Percentiles rank a stretch among this genome's conserved stretches.
Evolutionary conservation across 192 early-diverging fungal species (phyloP).

Genomic region (Pilaira anomala): DNA sequence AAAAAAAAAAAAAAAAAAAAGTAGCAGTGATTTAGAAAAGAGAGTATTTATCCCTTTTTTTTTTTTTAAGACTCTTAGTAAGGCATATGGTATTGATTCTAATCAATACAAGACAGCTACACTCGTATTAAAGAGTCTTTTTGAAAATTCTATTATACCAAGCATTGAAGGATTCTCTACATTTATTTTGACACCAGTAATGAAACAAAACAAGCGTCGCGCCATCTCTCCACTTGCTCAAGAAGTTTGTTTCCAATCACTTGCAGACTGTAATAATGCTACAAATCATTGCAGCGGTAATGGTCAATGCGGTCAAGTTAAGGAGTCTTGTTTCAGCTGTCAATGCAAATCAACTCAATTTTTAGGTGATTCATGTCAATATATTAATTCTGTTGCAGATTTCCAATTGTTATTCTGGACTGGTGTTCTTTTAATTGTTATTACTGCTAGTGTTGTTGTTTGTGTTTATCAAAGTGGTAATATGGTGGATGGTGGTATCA

Average conservation of each 20-base stretch:
- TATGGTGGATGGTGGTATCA: conserved; percentile 12
- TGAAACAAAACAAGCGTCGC: conserved; percentile 14
- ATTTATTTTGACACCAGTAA: conserved; percentile 21
- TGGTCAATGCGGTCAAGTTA: conserved; percentile 11
- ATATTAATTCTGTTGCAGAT: conserved; percentile 20
- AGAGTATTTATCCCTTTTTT: background rate
- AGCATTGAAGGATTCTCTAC: conserved; percentile 14
- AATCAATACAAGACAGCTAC: conserved; percentile 14
- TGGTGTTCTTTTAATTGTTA: conserved; percentile 20
- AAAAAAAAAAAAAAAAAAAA: background rate
- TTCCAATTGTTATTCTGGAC: conserved; percentile 41
- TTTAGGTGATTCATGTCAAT: conserved; percentile 23
- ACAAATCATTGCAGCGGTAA: conserved; percentile 15
- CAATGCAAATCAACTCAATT: conserved; percentile 9
- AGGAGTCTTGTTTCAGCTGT: conserved; percentile 25
- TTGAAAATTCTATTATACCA: conserved; percentile 22
- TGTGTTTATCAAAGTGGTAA: conserved; percentile 25
- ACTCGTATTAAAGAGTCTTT: conserved; percentile 10
- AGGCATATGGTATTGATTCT: conserved; percentile 13
- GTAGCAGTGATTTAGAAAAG: background rate
- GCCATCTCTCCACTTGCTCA: background rate
- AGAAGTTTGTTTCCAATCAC: conserved; percentile 9
- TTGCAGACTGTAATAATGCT: conserved; percentile 12
- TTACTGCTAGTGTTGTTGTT: conserved; percentile 20
- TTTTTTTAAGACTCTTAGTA: background rate